phyloP scores from a whole-genome alignment of 2,329 filamentous ascomycete species.

The Exophiala oligosperma region DNA sequence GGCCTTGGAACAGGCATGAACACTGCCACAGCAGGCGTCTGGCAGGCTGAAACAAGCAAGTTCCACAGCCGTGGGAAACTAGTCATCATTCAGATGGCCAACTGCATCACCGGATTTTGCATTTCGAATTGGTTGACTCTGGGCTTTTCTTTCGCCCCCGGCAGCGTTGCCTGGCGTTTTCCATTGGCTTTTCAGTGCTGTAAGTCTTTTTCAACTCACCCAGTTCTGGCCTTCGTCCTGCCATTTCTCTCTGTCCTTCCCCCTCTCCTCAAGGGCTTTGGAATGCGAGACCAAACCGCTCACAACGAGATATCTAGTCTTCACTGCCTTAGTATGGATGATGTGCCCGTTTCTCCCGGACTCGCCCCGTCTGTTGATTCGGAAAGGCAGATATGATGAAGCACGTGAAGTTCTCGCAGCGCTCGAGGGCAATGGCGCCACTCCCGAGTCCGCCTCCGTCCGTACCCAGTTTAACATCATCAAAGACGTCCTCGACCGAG shows the following conservation, averaged over 20 bases:
- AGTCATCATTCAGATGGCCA: constrained; percentile 55
- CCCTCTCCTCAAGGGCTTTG: not conserved
- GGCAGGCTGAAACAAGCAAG: constrained; percentile 50
- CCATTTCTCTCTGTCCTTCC: not conserved
- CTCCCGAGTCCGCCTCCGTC: constrained; percentile 31
- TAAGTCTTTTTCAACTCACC: constrained; percentile 1
- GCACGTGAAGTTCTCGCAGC: constrained; percentile 47
- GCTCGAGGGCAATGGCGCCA: constrained; percentile 33
- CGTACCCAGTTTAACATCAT: constrained; percentile 37
- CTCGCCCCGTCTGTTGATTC: constrained; percentile 59
- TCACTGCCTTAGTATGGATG: constrained; percentile 53
- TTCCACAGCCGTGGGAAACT: constrained; percentile 52
- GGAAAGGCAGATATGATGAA: constrained; percentile 56
- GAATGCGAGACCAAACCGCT: not conserved
- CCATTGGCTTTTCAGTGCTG: constrained; percentile 59
- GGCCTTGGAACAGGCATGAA: constrained; percentile 37
- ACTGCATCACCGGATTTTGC: constrained; percentile 49
- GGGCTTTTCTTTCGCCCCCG: constrained; percentile 54
- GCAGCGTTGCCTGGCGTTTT: constrained; percentile 54
- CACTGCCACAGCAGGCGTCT: constrained; percentile 43
- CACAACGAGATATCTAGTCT: constrained; percentile 33
- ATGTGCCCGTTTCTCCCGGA: constrained; percentile 41
- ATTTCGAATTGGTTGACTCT: constrained; percentile 53
- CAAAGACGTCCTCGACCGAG: constrained; percentile 43
- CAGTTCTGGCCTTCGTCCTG: not conserved